Evolutionary conservation across 257 asterid species (phyloP), one percentile per base, ranked within the genome.

Genomic region (Cruciata laevipes): DNA sequence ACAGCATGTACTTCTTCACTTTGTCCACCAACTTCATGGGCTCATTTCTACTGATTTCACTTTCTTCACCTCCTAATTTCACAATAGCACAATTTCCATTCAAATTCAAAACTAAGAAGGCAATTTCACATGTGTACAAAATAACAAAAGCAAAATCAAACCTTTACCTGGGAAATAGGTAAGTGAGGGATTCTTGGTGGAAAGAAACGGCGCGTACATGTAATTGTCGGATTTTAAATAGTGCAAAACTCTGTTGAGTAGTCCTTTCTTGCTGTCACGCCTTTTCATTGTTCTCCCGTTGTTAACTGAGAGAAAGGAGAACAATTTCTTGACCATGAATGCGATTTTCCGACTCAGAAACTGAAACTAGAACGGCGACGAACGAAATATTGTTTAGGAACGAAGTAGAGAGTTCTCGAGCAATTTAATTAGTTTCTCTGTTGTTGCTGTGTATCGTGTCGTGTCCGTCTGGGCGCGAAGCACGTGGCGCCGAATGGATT

Each of bases 151-250:
- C 9, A 3, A 25, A 25, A 5, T 5, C 3, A 33, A 38, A 17
- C 24, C 59, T 16, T 40, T 6, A 21, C 73, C 77, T 1, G 69
- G 8, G 5, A 23, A 60, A 6, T 40, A 47, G 3, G 49, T 64
- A 31, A 57, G 42, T 4, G 72, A 7, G 51, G 69, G 61, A 20
- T 55, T 55, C 62, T 74, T 71, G 61, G 78, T 66, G 30, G 63
- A n/a, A 60, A 62, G 17, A 37, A 83, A 51, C 0, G 87, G 89
- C 0, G 89, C 83, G 49, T 71, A 85, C 87, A 87, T 73, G 74
- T 75, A 81, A 37, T 75, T 35, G 55, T 83, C 86, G 13, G 87
- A 83, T 73, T 78, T 83, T 67, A 87, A 56, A 70, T 81, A 85
- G 32, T 73, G 73, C 3, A 82, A 16, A 33, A 78, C 67, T 18